Evolutionary conservation across 805 yeast genomes (phyloP), one percentile per base, ranked within the genome.

Genomic region (Kluyveromyces starmeri): DNA sequence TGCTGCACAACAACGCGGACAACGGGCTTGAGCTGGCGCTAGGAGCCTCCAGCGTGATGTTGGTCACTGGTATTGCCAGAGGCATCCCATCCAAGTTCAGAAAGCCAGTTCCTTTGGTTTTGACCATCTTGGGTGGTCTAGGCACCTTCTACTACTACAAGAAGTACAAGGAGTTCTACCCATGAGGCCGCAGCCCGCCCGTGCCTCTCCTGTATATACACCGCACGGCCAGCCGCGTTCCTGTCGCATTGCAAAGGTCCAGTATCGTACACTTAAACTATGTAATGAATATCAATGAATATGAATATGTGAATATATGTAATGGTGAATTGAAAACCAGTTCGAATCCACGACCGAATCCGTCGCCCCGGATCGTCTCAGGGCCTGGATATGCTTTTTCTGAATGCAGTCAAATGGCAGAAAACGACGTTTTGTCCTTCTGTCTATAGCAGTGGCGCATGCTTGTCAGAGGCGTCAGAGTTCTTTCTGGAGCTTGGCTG

Each of bases 1-100:
- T 88, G 44, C 62, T 85, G 41, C 70, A 73, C 44, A 62, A 77
- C 36, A 83, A 84, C 53, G 76, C 74, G 41, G 86, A 83, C 51
- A 73, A 73, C 59, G 96, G 96, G 28, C 67, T 88, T 44, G 88
- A 83, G 53, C 54, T 81, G 12, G 95, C 95, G 0, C 61, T 86
- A 36, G 80, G 76, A 9, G 71, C 88, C 2, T 78, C 94, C 4
- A 46, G 75, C 2, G 50, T 82, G 12, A 68, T 88, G 46, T 57
- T 80, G 8, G 69, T 70, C 26, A 88, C 89, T 7, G 86, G 94
- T 19, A 45, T 80, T n/a, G 71, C 75, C 21, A 71, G 96, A 51
- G 75, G 84, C 7, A 41, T 73, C 35, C 73, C 75, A 22, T 66
- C 75, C 7, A 51, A 60, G 4, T 75, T 78, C 58, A 66, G 64